A percentile compares a stretch with the other conserved stretches of the same genome.
These are phyloP conservation scores for Globisporangium recalcitrans DNA, from an alignment of 352 stramenopile genomes.

Conservation along the genomic window DNA sequence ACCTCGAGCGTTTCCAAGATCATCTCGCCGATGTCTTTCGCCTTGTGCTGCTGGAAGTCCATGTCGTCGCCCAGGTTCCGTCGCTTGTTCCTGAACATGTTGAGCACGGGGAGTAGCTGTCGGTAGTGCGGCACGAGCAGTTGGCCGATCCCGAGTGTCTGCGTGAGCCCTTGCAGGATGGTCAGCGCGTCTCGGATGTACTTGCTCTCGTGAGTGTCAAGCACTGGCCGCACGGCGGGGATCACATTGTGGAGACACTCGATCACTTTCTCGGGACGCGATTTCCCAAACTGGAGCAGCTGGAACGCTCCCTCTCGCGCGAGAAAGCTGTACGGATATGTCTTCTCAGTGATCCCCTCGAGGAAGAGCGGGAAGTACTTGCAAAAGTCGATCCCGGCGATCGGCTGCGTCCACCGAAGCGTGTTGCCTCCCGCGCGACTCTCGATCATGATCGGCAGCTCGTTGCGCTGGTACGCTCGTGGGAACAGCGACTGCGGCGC, in stretches of 20 bases:
- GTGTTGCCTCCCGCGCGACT: slow-evolving; percentile 42
- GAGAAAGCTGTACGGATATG: slow-evolving; percentile 76
- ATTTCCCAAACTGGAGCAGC: slow-evolving; percentile 62
- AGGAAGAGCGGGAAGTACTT: slow-evolving; percentile 91
- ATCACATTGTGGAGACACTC: slow-evolving; percentile 65
- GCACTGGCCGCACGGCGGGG: slow-evolving; percentile 55
- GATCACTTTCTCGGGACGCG: slow-evolving; percentile 56
- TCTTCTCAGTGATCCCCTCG: slow-evolving; percentile 80
- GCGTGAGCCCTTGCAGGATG: slow-evolving; percentile 58
- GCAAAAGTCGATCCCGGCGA: slow-evolving; percentile 70
- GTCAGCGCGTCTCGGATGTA: slow-evolving; percentile 49
- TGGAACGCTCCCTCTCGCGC: slow-evolving; percentile 77
- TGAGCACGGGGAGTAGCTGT: slow-evolving; percentile 86
- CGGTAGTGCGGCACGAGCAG: slow-evolving; percentile 90
- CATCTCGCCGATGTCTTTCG: slow-evolving; percentile 78
- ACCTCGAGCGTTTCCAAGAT: slow-evolving; percentile 87
- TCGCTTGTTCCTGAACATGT: slow-evolving; percentile 88
- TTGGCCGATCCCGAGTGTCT: slow-evolving; percentile 55
- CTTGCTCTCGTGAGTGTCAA: slow-evolving; percentile 59
- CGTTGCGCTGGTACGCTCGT: slow-evolving; percentile 52
- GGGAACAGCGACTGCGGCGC: slow-evolving; percentile 44
- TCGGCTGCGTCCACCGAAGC: slow-evolving; percentile 49
- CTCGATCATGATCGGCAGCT: slow-evolving; percentile 69
- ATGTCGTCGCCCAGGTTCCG: slow-evolving; percentile 89
- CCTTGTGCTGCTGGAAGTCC: slow-evolving; percentile 84